Evolutionary conservation across 2,329 filamentous ascomycete species (phyloP).

Genomic region (Calonectria honghensis): DNA sequence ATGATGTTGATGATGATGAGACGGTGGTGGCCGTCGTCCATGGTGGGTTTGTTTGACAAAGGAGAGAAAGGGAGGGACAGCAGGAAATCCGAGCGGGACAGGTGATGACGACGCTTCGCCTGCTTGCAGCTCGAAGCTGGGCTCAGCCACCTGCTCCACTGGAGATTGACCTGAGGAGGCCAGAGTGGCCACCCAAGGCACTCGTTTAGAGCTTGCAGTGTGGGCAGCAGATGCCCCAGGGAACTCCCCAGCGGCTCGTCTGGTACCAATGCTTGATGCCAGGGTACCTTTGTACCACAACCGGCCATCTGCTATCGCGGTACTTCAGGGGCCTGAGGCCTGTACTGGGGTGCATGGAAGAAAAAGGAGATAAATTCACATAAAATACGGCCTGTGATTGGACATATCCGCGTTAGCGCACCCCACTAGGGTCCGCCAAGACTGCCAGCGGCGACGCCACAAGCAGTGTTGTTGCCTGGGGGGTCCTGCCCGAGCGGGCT

Average conservation of each 20-base stretch:
- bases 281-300: conserved; percentile 49
- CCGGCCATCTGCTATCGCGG: conserved; percentile 56
- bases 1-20: conserved; percentile 35
- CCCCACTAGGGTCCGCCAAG: conserved; percentile 61
- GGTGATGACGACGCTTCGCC: conserved; percentile 47
- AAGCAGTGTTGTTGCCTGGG: conserved; percentile 66
- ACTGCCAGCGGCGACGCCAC: conserved; percentile 66
- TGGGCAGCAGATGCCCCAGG: conserved; percentile 18
- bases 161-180: conserved; percentile 36
- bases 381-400: conserved; percentile 61
- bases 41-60: conserved; percentile 50
- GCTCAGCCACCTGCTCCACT: conserved; percentile 40
- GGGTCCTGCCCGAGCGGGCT: conserved; percentile 61
- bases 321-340: conserved; percentile 64
- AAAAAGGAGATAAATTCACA: conserved; percentile 64
- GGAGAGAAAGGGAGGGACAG: conserved; percentile 49
- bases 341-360: conserved; percentile 57
- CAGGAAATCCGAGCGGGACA: conserved; percentile 48
- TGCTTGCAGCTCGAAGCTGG: conserved; percentile 28
- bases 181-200: conserved; percentile 48
- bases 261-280: conserved; percentile 32
- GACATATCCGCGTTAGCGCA: conserved; percentile 58
- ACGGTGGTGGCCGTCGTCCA: conserved; percentile 25
- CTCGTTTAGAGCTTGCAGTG: conserved; percentile 40
- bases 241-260: conserved; percentile 29